Percentiles rank a stretch among this genome's conserved stretches.
Evolutionary conservation across 176 grass and related monocot genomes (phyloP).

Genomic region (Sorghum bicolor): Sorghum_bicolor_NCBIv3 NC_012873.2:49991001-49991500

Average conservation of each 20-base stretch:
- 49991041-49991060: neutral
- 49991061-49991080: neutral
- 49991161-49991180: neutral
- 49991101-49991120: neutral
- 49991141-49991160: neutral
- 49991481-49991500: constrained; percentile 17
- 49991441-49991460: neutral
- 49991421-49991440: neutral
- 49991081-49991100: neutral
- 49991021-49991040: neutral
- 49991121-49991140: neutral
- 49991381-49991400: constrained; percentile 15
- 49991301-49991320: neutral
- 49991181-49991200: neutral
- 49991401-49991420: neutral
- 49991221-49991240: neutral
- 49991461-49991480: constrained; percentile 20
- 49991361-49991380: constrained; percentile 1
- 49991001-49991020: neutral
- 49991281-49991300: neutral
- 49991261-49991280: neutral
- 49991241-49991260: neutral
- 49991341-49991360: constrained; percentile 5
- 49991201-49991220: neutral
- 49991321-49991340: neutral